phyloP scores from a whole-genome alignment of 1,284 basidiomycete genomes.

The Rhodotorula sp. region DNA sequence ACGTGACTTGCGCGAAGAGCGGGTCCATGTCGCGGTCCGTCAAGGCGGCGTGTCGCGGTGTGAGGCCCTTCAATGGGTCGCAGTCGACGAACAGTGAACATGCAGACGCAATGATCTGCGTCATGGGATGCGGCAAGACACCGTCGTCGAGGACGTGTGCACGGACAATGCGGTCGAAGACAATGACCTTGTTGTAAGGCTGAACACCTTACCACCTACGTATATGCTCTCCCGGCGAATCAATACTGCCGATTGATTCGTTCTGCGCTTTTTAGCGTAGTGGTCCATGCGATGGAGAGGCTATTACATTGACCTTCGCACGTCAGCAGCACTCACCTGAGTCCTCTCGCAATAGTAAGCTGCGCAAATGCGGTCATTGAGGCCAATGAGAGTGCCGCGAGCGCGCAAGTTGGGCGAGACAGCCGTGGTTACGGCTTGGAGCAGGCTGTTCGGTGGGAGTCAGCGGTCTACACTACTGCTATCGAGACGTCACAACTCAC shows the following conservation, averaged over 20 bases:
- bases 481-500: too few relatives aligned
- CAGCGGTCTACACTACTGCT: not conserved
- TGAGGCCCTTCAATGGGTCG: not conserved
- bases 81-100: not conserved
- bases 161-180: not conserved
- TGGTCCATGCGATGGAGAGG: conserved; percentile 2
- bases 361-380: conserved; percentile 47
- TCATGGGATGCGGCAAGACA: not conserved
- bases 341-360: not conserved
- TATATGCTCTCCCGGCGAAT: too few relatives aligned
- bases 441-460: conserved; percentile 46
- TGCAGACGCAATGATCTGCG: not conserved
- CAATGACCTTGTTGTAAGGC: not conserved
- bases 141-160: not conserved
- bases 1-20: not conserved
- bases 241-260: too few relatives aligned
- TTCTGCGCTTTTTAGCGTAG: too few relatives aligned
- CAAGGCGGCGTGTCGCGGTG: not conserved
- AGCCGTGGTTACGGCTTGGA: conserved; percentile 44
- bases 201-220: too few relatives aligned
- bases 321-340: not conserved
- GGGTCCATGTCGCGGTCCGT: not conserved
- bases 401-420: conserved; percentile 36
- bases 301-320: too few relatives aligned
- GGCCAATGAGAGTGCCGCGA: conserved; percentile 45